Percentiles rank a stretch among this genome's conserved stretches.
These are phyloP conservation scores for Chlorella vulgaris DNA, from an alignment of 139 green algal species.

Conservation along the genomic window DNA sequence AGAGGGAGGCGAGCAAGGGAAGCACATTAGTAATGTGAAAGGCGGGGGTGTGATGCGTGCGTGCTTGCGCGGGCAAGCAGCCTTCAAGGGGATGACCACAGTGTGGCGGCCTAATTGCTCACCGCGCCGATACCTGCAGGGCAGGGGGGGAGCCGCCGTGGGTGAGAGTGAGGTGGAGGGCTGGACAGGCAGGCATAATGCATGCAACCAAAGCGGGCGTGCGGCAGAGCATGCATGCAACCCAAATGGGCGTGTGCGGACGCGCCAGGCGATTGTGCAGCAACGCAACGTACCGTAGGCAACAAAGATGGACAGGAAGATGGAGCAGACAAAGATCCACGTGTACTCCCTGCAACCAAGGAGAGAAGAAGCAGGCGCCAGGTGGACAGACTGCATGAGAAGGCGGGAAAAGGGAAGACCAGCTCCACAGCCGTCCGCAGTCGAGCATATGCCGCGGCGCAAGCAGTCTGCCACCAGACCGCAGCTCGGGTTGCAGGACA, in stretches of 20 bases:
- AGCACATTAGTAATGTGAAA: too few relatives aligned
- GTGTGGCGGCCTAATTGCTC: slow-evolving; percentile 40
- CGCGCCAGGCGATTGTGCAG: not conserved
- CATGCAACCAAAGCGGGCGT: not conserved
- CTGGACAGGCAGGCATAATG: not conserved
- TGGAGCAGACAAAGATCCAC: slow-evolving; percentile 40
- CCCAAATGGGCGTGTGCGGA: too few relatives aligned
- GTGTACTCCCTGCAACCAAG: slow-evolving; percentile 7
- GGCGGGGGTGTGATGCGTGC: not conserved
- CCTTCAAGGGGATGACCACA: not conserved
- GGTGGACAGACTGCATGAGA: too few relatives aligned
- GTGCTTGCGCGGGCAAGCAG: not conserved
- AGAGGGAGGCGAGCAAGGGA: too few relatives aligned
- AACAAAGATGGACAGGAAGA: slow-evolving; percentile 44
- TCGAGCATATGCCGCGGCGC: too few relatives aligned
- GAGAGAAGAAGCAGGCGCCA: not conserved
- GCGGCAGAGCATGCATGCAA: not conserved
- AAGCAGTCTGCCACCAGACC: too few relatives aligned
- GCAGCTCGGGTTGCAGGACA: too few relatives aligned
- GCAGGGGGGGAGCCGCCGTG: not conserved
- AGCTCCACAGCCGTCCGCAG: too few relatives aligned
- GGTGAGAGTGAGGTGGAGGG: not conserved
- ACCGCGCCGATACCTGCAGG: slow-evolving; percentile 35
- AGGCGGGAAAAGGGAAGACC: too few relatives aligned
- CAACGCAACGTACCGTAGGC: slow-evolving; percentile 34